Conservation (phyloP, 768 basidiomycete species). For the Hygrocybe punicea region DNA sequence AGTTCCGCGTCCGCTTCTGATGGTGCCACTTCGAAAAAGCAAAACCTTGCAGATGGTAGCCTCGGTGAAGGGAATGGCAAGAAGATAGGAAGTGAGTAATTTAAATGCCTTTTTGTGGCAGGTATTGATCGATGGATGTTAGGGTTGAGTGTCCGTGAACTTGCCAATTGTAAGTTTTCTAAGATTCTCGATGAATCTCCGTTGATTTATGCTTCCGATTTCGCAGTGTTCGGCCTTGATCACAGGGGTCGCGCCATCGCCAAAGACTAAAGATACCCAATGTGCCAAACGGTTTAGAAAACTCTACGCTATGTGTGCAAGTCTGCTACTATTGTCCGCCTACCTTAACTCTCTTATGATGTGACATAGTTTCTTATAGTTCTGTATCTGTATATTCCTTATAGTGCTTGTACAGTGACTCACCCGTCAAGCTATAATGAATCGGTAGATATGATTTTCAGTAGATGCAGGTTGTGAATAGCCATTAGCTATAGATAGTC, state of each 20-base stretch:
- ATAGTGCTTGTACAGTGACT: neutral
- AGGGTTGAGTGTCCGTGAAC: conserved; percentile 49
- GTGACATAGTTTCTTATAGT: too few relatives aligned
- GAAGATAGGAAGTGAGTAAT: conserved; percentile 37
- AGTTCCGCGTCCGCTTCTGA: neutral
- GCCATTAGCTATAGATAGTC: too few relatives aligned
- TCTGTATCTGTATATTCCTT: too few relatives aligned
- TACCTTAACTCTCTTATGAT: too few relatives aligned
- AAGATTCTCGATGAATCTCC: neutral
- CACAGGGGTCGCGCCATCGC: neutral
- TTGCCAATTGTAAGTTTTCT: conserved; percentile 35
- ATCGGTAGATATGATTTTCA: too few relatives aligned
- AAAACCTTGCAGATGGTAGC: conserved; percentile 56
- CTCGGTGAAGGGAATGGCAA: conserved; percentile 60
- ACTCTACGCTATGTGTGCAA: too few relatives aligned
- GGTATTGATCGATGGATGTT: conserved; percentile 2
- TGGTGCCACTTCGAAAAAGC: conserved; percentile 25
- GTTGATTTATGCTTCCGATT: neutral
- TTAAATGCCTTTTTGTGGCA: conserved; percentile 37
- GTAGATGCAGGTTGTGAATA: too few relatives aligned
- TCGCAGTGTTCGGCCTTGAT: conserved; percentile 1
- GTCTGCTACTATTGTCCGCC: too few relatives aligned
- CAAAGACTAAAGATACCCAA: neutral
- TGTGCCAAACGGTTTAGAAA: too few relatives aligned
- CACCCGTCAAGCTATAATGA: too few relatives aligned